phyloP scores from a whole-genome alignment of 495 filamentous ascomycete species.

The Aspergillus steynii region DNA sequence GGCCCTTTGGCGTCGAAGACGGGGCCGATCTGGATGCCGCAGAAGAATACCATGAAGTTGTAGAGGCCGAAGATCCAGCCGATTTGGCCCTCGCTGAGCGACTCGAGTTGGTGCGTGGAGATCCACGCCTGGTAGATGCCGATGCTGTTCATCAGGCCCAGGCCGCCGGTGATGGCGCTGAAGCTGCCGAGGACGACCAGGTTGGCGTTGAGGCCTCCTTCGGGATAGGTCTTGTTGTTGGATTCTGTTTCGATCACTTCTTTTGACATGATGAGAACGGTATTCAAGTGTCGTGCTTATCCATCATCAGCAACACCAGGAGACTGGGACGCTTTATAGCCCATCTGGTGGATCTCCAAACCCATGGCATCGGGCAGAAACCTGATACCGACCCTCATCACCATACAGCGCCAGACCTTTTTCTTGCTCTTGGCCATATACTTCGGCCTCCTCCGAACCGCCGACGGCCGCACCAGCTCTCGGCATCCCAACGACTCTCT shows the following conservation, averaged over 20 bases:
- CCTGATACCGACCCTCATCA: no score
- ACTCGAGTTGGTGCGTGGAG: conserved; percentile 56
- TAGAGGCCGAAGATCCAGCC: conserved; percentile 78
- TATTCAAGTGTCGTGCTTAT: no score
- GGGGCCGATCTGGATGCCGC: conserved; percentile 54
- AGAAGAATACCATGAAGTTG: conserved; percentile 61
- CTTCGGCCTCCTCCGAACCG: neutral
- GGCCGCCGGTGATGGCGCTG: conserved; percentile 61
- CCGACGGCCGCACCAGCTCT: neutral
- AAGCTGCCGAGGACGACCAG: conserved; percentile 68
- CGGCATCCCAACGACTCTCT: neutral
- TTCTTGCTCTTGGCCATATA: neutral
- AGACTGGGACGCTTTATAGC: neutral
- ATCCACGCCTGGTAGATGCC: conserved; percentile 71
- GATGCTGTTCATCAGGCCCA: conserved; percentile 71
- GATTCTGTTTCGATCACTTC: neutral
- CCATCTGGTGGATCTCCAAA: neutral
- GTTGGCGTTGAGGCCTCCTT: conserved; percentile 68
- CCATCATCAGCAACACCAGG: neutral
- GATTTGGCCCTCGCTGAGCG: conserved; percentile 52
- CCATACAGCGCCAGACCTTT: neutral
- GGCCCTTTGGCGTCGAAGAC: conserved; percentile 55
- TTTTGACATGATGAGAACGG: neutral
- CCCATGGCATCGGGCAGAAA: neutral
- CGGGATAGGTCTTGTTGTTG: conserved; percentile 45